phyloP scores from a whole-genome alignment of 495 filamentous ascomycete genomes.

The Aspergillus heteromorphus region DNA sequence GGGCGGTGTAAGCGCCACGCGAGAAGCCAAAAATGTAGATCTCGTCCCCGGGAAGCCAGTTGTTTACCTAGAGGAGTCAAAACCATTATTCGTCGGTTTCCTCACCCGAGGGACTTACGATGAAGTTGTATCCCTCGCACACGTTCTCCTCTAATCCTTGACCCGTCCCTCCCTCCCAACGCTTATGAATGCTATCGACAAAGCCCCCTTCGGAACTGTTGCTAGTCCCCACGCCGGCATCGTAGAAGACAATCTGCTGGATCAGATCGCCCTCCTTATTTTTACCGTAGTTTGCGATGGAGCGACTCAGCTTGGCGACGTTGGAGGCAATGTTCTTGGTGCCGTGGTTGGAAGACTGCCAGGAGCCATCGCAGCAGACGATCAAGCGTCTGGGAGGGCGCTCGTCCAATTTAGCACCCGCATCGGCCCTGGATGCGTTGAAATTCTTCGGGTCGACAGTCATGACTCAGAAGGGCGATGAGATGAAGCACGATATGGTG shows the following conservation, averaged over 20 bases:
- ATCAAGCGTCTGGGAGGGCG: background rate
- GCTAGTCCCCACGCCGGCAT: constrained; percentile 19
- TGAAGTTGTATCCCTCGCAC: background rate
- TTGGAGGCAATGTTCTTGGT: constrained; percentile 24
- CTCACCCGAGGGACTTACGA: background rate
- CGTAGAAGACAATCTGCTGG: constrained; percentile 30
- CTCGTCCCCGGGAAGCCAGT: background rate
- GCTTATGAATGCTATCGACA: background rate
- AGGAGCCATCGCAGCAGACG: constrained; percentile 28
- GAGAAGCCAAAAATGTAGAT: background rate
- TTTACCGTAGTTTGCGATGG: constrained; percentile 15
- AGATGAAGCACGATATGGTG: too few species aligned
- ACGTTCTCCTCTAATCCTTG: background rate
- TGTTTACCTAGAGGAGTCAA: background rate
- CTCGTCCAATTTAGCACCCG: too few species aligned
- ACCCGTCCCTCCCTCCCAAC: background rate
- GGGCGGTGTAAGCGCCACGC: background rate
- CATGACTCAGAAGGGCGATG: too few species aligned
- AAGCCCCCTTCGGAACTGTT: background rate
- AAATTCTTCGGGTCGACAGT: too few species aligned
- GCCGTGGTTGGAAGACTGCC: constrained; percentile 22
- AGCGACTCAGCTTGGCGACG: constrained; percentile 20
- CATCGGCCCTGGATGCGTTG: too few species aligned
- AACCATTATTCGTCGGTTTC: background rate
- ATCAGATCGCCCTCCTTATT: constrained; percentile 14